These are phyloP conservation scores for Ascosphaera acerosa DNA, from an alignment of 2,329 filamentous ascomycete species.

Conservation along the genomic window DNA sequence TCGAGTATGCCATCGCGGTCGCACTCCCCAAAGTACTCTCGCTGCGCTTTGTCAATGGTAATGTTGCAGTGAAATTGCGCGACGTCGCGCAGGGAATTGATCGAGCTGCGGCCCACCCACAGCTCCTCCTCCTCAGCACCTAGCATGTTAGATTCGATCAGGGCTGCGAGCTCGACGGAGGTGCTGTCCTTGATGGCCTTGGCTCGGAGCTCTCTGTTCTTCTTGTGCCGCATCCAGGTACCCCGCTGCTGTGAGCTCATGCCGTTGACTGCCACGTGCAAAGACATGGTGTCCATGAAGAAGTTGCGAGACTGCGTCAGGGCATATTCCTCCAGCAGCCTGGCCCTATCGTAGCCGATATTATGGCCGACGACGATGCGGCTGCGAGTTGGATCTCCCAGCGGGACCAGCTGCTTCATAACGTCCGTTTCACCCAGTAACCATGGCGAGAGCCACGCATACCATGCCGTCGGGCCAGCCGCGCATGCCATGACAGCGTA, in stretches of 20 bases:
- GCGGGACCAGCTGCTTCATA: conserved; percentile 57
- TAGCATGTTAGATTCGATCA: conserved; percentile 42
- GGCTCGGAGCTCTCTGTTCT: conserved; percentile 62
- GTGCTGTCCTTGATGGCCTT: conserved; percentile 47
- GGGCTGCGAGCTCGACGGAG: conserved; percentile 40
- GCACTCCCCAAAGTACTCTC: conserved; percentile 67
- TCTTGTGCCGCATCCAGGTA: conserved; percentile 93
- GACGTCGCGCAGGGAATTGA: conserved; percentile 86
- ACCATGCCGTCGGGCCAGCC: conserved; percentile 73
- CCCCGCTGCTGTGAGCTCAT: conserved; percentile 96
- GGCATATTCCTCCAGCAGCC: conserved; percentile 72
- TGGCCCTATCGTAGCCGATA: conserved; percentile 76
- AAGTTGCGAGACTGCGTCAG: conserved; percentile 58
- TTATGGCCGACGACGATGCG: conserved; percentile 85
- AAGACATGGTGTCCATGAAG: conserved; percentile 92
- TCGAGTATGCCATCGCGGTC: conserved; percentile 42
- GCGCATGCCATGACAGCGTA: conserved; percentile 97
- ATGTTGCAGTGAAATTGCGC: conserved; percentile 89
- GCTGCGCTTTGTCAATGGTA: conserved; percentile 66
- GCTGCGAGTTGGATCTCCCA: conserved; percentile 49
- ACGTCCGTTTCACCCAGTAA: conserved; percentile 56
- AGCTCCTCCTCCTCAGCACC: conserved; percentile 76
- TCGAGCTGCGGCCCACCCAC: conserved; percentile 82
- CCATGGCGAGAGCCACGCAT: conserved; percentile 94
- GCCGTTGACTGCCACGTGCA: conserved; percentile 92